Conservation (phyloP, 306 rosid genomes). For the Cucumis sativus region DNA sequence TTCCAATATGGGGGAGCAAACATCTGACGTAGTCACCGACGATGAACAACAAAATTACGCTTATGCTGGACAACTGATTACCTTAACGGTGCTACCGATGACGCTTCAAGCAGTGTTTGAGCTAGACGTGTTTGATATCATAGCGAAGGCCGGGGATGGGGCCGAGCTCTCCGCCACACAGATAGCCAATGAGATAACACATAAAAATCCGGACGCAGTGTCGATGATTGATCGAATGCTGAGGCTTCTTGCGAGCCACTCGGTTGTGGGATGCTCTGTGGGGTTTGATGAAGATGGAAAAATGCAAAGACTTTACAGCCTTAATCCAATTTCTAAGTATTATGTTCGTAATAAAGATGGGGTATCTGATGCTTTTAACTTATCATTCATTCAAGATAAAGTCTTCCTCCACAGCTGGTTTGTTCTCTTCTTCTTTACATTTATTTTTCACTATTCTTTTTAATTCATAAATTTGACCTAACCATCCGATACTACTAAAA, state of each 20-base stretch:
- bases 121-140: neutral
- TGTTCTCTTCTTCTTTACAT: neutral
- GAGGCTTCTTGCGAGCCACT: neutral
- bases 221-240: neutral
- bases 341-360: slow-evolving; percentile 28
- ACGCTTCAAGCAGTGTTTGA: neutral
- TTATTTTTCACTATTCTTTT: too few species aligned
- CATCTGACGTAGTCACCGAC: neutral
- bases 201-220: neutral
- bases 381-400: slow-evolving; percentile 17
- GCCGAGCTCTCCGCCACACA: neutral
- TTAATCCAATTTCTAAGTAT: neutral
- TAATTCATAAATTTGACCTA: too few species aligned
- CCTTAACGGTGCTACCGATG: neutral
- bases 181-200: neutral
- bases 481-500: too few species aligned
- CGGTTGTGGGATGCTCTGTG: neutral
- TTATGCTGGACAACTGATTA: neutral
- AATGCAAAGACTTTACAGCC: neutral
- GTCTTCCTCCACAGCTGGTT: slow-evolving; percentile 29
- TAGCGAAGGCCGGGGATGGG: neutral
- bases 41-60: neutral
- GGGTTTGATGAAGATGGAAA: neutral
- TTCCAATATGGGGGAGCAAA: too few species aligned
- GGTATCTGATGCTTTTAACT: slow-evolving; percentile 10